Base-by-base conservation (phyloP, 1,284 basidiomycete species). In the Cutaneotrichosporon spelunceum region DNA sequence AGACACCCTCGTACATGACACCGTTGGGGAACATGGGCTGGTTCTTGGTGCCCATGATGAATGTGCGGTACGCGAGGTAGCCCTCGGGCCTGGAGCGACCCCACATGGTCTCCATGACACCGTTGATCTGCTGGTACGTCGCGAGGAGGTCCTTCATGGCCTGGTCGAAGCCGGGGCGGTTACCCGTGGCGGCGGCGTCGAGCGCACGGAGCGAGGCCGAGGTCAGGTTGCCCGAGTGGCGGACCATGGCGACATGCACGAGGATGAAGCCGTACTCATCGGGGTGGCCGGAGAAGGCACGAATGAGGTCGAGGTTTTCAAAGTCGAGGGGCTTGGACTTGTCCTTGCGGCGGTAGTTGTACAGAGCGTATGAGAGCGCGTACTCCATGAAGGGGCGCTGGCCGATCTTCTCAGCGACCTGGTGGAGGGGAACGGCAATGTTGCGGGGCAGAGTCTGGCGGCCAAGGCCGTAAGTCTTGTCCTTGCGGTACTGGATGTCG, bases 321-420 rank as follows among this genome's bases (percentile, higher is more conserved):
- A 61, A 66, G 56, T 66, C 61, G 48, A 66, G 53, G 2, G 34
- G 44, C 53, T 56, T 56, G 33, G 21, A 49, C 30, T 55, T 44
- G 61, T 63, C 64, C 47, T 56, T 58, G 34, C 61, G 61, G 48
- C 58, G 56, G 59, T 66, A 66, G 64, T 66, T 66, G 64, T 66
- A 66, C 16, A 66, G 61, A 23, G 64, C 64, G 30, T 66, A 66
- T 33, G 64, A 66, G 26, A 66, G 64, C 3, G 64, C 64, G 9
- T 66, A 66, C 64, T 66, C 64, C 64, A 66, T 66, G 59, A 66
- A 66, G 1, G 64, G 64, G 10, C 59, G 58, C 64, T 66, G 64
- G 48, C 64, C 64, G 23, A 66, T 66, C 39, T 53, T 52, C 59
- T 60, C 59, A 2, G 64, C 64, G 10, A 54, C 59, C 59, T 60